These are phyloP conservation scores for Camellia sinensis DNA, from an alignment of 148 eudicot genomes.

Conservation along the genomic window DNA sequence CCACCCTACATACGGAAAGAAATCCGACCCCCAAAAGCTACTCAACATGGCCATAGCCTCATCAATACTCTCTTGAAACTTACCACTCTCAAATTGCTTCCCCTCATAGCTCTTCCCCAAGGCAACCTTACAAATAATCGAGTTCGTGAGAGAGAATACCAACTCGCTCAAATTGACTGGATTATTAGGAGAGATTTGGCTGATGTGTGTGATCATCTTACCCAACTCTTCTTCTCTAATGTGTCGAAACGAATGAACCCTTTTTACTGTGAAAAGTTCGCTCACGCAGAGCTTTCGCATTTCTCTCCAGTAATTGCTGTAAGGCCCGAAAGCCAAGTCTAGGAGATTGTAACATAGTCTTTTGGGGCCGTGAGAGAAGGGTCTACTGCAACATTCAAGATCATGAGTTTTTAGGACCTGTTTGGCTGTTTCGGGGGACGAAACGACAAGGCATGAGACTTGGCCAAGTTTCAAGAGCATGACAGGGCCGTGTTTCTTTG, in stretches of 20 bases:
- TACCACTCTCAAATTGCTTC: neutral
- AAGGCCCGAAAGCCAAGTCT: conserved; percentile 2
- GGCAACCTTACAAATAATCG: neutral
- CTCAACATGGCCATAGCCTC: neutral
- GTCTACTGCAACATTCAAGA: conserved; percentile 6
- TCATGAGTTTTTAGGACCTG: neutral
- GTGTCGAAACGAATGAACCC: neutral
- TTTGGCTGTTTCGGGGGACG: neutral
- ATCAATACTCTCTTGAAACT: neutral
- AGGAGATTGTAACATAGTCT: neutral
- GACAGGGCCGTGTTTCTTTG: neutral
- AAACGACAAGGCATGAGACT: neutral
- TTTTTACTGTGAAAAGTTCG: neutral
- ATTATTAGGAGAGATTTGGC: neutral
- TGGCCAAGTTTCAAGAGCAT: conserved; percentile 9
- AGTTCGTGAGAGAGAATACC: neutral
- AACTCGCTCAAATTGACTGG: neutral
- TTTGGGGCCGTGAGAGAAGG: neutral
- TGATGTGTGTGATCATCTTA: neutral
- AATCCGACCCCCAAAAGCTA: neutral
- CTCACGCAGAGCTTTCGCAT: neutral
- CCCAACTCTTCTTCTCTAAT: neutral
- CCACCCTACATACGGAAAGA: neutral
- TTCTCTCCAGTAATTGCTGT: neutral
- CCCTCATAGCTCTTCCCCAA: conserved; percentile 7